phyloP scores from a whole-genome alignment of 2,329 filamentous ascomycete species.

The Colletotrichum cordylinicola region DNA sequence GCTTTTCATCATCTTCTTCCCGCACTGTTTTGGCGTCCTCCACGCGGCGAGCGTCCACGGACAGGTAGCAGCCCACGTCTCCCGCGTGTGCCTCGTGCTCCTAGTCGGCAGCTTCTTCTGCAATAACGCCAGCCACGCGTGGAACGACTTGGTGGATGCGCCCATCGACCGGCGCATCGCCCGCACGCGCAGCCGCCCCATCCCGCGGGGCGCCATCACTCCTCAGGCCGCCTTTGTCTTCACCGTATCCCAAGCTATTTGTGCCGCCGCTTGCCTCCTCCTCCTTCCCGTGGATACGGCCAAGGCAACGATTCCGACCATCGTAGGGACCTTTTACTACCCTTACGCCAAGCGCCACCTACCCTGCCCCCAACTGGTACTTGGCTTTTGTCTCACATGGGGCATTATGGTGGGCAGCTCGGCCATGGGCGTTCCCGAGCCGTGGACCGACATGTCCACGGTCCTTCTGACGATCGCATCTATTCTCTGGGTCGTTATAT shows the following conservation, averaged over 20 bases:
- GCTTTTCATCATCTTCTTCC: conserved; percentile 33
- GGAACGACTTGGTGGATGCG: conserved; percentile 41
- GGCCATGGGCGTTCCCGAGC: conserved; percentile 26
- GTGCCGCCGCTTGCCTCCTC: conserved; percentile 28
- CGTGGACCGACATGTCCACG: conserved; percentile 28
- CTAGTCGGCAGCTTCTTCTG: conserved; percentile 34
- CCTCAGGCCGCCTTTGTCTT: conserved; percentile 33
- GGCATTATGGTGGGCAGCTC: conserved; percentile 33
- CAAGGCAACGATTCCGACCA: conserved; percentile 27
- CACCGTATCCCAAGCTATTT: conserved; percentile 27
- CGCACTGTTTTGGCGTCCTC: conserved; percentile 29
- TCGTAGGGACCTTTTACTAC: conserved; percentile 34
- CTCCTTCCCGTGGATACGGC: conserved; percentile 28
- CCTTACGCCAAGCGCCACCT: conserved; percentile 41
- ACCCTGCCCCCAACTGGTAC: conserved; percentile 38
- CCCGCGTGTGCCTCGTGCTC: conserved; percentile 21
- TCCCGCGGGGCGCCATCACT: conserved; percentile 37
- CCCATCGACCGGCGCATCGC: conserved; percentile 34
- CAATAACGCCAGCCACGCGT: conserved; percentile 31
- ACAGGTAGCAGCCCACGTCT: neutral
- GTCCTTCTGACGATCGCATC: conserved; percentile 30
- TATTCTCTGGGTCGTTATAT: conserved; percentile 37
- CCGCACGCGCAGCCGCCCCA: conserved; percentile 36
- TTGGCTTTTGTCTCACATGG: conserved; percentile 37
- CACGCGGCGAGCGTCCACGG: conserved; percentile 18